Evolutionary conservation across 1,139 yeast species (phyloP), one percentile per base, ranked within the genome.

Genomic region (Yamadazyma triangularis): DNA sequence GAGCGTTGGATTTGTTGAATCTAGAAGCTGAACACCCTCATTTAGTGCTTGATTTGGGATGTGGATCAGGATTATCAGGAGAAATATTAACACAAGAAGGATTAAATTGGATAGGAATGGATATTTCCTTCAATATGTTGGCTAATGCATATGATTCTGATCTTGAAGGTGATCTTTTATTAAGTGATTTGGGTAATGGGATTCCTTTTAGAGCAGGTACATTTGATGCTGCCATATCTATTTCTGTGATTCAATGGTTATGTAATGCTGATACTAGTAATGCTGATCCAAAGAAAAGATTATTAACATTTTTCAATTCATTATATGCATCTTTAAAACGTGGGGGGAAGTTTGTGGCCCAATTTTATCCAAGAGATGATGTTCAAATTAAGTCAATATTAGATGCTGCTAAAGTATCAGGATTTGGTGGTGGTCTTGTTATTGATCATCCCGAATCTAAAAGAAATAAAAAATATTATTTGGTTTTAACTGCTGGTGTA

Each of bases 291-390:
- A 83, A 83, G 52, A 73, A 73, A 49, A 75, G 99, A 56, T 59
- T 88, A 34, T 65, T 81, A 58, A 64, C 82, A 24, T 93, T 91
- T 53, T 91, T 93, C 69, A 84, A 85, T 52, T 82, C 95, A 0
- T 65, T 93, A 33, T 91, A 86, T 58, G 88, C 96, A 2, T 69
- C 89, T 15, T 67, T 91, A 55, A 82, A 76, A 53, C 75, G 95
- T 53, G 98, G 98, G 24, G 99, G 98, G 4, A 91, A 91, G 56
- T 94, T 89, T 44, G 96, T 86, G 13, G 96, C 96, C 23, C 99
- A 91, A 58, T 91, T 91, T 55, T 91, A 91, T 58, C 99, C 99
- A 8, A 79, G 81, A 56, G 84, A 87, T 54, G 96, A 91, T 44
- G 72, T 70, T 25, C 97, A 91, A 57, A 78, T 82, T 7, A 84